phyloP scores from a whole-genome alignment of 305 asterid species.

The Fraxinus floribunda region DNA sequence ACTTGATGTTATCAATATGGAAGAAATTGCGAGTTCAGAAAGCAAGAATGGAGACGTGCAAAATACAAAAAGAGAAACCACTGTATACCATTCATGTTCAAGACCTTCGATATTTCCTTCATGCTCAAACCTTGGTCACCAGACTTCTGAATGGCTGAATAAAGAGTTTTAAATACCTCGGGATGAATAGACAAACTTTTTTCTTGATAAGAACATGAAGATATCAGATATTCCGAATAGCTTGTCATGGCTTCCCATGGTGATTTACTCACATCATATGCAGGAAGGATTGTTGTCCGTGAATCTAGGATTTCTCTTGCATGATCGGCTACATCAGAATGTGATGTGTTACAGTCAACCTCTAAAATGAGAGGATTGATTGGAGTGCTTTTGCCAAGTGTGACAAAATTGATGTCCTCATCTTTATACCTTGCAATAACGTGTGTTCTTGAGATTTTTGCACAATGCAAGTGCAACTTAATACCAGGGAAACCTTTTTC shows the following conservation, averaged over 20 bases:
- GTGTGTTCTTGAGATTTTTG: conserved; percentile 47
- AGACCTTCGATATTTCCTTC: conserved; percentile 57
- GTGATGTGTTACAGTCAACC: conserved; percentile 25
- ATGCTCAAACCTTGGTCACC: conserved; percentile 95
- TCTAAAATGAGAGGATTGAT: conserved; percentile 21
- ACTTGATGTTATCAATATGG: conserved; percentile 25
- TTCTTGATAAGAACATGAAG: conserved; percentile 46
- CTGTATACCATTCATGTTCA: conserved; percentile 54
- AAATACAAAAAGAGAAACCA: conserved; percentile 24
- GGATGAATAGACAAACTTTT: conserved; percentile 39
- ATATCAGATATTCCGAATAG: conserved; percentile 51
- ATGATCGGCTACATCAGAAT: conserved; percentile 35
- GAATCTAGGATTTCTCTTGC: conserved; percentile 40
- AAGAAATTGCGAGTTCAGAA: conserved; percentile 12
- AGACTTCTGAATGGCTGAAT: conserved; percentile 76
- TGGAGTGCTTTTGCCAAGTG: conserved; percentile 35
- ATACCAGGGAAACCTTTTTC: conserved; percentile 95
- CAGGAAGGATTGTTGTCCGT: conserved; percentile 33
- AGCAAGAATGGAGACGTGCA: conserved; percentile 6
- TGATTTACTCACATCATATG: conserved; percentile 41
- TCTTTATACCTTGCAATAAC: conserved; percentile 53
- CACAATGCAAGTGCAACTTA: conserved; percentile 57
- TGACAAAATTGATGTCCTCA: conserved; percentile 24
- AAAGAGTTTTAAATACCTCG: conserved; percentile 56
- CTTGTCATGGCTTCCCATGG: conserved; percentile 82